These are phyloP conservation scores for Citrullus amarus DNA, from an alignment of 306 rosid species.

Conservation along the genomic window DNA sequence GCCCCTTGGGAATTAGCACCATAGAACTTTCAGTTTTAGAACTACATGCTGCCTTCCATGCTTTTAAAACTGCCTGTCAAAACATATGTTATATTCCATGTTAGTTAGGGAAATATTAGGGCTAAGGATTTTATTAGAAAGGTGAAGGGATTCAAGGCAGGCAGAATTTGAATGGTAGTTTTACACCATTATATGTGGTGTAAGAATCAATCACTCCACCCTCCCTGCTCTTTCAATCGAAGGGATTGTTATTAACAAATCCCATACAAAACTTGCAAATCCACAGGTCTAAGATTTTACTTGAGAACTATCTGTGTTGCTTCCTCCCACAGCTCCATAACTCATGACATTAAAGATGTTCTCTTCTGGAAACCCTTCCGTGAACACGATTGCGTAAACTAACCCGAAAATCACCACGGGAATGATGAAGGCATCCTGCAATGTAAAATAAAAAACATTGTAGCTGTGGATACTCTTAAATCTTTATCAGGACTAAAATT, in stretches of 20 bases:
- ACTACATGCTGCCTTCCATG: conserved; percentile 24
- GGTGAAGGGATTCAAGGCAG: too few species aligned
- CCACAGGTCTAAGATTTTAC: not conserved
- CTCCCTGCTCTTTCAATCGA: not conserved
- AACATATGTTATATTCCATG: not conserved
- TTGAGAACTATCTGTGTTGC: conserved; percentile 15
- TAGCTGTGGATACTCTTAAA: not conserved
- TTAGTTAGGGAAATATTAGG: not conserved
- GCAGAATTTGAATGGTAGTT: too few species aligned
- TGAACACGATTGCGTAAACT: not conserved
- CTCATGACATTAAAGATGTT: conserved; percentile 7
- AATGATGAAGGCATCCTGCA: conserved; percentile 4
- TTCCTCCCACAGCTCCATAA: conserved; percentile 23
- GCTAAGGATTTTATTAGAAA: not conserved
- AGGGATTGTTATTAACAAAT: not conserved
- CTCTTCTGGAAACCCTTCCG: not conserved
- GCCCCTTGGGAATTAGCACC: conserved; percentile 14
- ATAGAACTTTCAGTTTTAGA: conserved; percentile 11
- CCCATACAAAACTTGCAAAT: not conserved
- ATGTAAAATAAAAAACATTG: not conserved
- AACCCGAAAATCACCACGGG: not conserved
- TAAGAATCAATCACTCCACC: not conserved
- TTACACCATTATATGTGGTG: not conserved
- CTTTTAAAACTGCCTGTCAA: conserved; percentile 16
- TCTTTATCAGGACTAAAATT: not conserved